Base-by-base conservation (phyloP, 306 rosid species). In the Fragaria iinumae region DNA sequence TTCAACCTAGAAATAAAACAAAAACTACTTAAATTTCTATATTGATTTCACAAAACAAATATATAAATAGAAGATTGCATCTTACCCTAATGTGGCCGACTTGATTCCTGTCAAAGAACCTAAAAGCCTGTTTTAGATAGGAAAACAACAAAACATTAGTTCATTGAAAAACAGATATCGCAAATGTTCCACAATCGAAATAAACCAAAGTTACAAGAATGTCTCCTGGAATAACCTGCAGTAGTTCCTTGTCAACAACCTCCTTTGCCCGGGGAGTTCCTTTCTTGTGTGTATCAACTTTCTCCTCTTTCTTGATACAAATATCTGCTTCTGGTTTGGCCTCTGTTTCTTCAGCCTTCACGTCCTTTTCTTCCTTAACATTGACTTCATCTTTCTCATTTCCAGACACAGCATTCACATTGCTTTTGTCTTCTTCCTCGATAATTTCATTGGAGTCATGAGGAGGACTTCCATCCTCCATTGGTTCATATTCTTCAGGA, bases 31-130 rank as follows among this genome's bases (percentile, higher is more conserved):
- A 80, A 9, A 68, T 27, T 47, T 68, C 55, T 72, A 10, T 11
- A 71, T 66, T 71, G 36, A 77, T 25, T 64, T 56, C 45, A 69
- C 4, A 34, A 77, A 69, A 70, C 18, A 64, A 34, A 25, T 21
- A 38, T 16, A 20, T 12, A 32, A 65, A 38, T 12, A 39, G 47
- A 45, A 5, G 34, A 34, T 41, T 23, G 62, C 69, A 16, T 27
- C 75, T 83, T 88, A 95, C 99, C 93, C 99, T 91, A 66, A 92
- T 77, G 82, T 83, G 85, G 80, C 99, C 99, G 44, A 57, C 97
- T 27, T 77, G 89, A 72, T 95, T 92, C 32, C 93, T 90, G 78
- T 95, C 99, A 38, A 92, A 95, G 81, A 95, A 95, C 76, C 97
- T 81, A 75, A 95, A 95, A 67, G 99, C 99, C 99, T 95, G 89